Evolutionary conservation across 73 alveolate genomes (phyloP).

Genomic region (Paraurostyla sp.): DNA sequence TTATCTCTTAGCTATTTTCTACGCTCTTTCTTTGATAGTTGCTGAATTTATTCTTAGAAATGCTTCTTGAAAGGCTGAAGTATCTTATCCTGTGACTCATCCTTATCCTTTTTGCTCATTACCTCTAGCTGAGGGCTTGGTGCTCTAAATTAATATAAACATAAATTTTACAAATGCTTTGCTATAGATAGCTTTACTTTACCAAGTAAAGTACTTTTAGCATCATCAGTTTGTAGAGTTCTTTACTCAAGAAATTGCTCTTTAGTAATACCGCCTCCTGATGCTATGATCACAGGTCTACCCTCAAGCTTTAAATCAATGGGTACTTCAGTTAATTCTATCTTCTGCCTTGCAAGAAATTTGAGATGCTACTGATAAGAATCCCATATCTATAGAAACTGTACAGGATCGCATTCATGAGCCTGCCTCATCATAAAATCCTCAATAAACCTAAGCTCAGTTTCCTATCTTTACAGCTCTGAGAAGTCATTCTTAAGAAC

Average conservation of each 20-base stretch:
- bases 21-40: conserved; percentile 25
- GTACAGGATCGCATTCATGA: conserved; percentile 36
- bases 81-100: background rate
- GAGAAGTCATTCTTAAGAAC: conserved; percentile 47
- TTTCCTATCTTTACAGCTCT: conserved; percentile 45
- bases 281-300: conserved; percentile 15
- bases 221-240: background rate
- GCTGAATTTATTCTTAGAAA: background rate
- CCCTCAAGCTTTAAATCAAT: conserved; percentile 37
- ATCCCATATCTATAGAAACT: conserved; percentile 49
- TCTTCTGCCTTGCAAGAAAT: background rate
- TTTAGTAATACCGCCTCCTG: conserved; percentile 18
- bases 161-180: background rate
- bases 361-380: conserved; percentile 14
- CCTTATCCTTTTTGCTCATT: background rate
- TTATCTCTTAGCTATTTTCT: conserved; percentile 17
- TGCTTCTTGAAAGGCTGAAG: background rate
- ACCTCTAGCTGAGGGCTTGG: background rate
- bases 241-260: background rate
- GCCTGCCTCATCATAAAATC: conserved; percentile 40
- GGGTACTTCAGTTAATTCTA: conserved; percentile 48
- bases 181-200: conserved; percentile 31
- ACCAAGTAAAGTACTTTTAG: background rate
- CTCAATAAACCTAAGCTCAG: conserved; percentile 18
- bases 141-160: background rate